phyloP scores from a whole-genome alignment of 2,329 filamentous ascomycete species.

The Aspergillus fumigatus region DNA sequence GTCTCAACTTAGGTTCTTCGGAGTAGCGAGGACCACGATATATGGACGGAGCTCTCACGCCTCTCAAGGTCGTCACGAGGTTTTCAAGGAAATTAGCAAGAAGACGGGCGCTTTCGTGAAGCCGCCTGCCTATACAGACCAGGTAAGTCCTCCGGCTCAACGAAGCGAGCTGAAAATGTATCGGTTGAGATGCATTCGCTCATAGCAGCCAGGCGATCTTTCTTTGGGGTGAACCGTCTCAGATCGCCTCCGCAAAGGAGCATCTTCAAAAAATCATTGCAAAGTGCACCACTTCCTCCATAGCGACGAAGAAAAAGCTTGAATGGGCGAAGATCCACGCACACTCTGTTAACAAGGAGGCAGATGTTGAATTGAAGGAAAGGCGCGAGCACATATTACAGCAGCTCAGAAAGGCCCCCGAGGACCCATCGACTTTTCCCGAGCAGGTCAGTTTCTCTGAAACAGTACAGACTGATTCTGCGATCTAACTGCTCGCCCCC shows the following conservation, averaged over 20 bases:
- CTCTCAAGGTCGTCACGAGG: constrained; percentile 15
- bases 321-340: constrained; percentile 22
- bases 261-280: constrained; percentile 15
- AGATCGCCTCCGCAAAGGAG: constrained; percentile 20
- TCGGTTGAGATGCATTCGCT: neutral
- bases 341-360: constrained; percentile 23
- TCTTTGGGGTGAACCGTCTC: constrained; percentile 23
- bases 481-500: neutral
- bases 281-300: constrained; percentile 12
- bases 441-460: constrained; percentile 20
- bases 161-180: neutral
- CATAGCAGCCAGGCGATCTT: constrained; percentile 16
- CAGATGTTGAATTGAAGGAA: constrained; percentile 17
- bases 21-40: constrained; percentile 11
- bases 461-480: neutral
- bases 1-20: constrained; percentile 13
- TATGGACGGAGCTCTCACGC: neutral
- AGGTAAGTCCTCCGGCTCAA: constrained; percentile 10
- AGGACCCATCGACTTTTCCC: constrained; percentile 15
- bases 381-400: constrained; percentile 20
- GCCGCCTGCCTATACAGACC: constrained; percentile 19
- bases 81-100: constrained; percentile 23
- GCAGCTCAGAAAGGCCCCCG: constrained; percentile 23
- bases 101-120: constrained; percentile 26
- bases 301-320: constrained; percentile 13